Base-by-base conservation (phyloP, 768 basidiomycete genomes). In the Russula brevipes region DNA sequence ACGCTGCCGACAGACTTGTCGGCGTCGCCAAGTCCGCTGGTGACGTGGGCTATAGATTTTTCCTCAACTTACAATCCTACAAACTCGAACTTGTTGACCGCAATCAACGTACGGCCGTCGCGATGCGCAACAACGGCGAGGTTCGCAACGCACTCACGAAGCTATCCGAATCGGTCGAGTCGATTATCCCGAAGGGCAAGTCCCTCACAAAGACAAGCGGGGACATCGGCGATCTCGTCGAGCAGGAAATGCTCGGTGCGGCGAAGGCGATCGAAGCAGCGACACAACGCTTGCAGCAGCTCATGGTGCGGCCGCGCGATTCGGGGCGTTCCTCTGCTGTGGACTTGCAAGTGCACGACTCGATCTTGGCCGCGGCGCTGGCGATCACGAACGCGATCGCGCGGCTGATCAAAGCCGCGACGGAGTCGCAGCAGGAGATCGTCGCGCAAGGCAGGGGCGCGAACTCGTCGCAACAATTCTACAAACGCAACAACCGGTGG, bases 401-500 rank as follows among this genome's bases (percentile, higher is more conserved):
- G 17, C 86, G 94, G 39, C 85, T 99, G 62, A 98, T 99, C 72
- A 84, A 89, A 73, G 96, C 97, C 9, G 97, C 97, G 24, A 97
- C 97, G 1, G 95, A 95, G 42, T 98, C 95, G 55, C 97, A 99
- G 75, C 86, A 98, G 73, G 97, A 99, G 78, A 99, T 99, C 59
- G 97, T 98, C 59, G 87, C 88, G 3, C 88, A 97, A 76, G 97
- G 97, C 61, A 91, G 85, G 73, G 97, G 97, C 8, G 91, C 94
- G 19, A 94, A 87, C 74, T 84, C 94, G 30, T 85, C 81, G 19
- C 93, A 96, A 74, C 96, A 98, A 70, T 99, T 99, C 82, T 99
- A 98, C 83, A 99, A 99, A 79, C 88, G 92, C 64, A 98, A 99
- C 85, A 98, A 98, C 76, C 84, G 97, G 64, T 99, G 97, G 97